Conservation (phyloP, 129 eudicot species). For the Lactuca sativa region DNA sequence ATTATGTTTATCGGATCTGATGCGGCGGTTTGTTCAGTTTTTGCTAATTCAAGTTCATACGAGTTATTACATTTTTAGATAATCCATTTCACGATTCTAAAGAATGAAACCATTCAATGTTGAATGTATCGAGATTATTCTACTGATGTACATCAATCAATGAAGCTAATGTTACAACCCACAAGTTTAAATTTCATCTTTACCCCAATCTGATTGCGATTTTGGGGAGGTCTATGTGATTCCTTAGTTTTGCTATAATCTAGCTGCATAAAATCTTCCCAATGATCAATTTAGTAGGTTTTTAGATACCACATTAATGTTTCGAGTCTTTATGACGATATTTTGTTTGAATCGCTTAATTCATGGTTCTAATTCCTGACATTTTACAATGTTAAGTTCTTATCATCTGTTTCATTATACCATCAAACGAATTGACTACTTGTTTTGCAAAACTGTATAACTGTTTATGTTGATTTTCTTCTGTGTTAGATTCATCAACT, state of each 20-base stretch:
- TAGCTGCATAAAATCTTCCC: background rate
- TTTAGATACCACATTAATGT: slow-evolving; percentile 2
- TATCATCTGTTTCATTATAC: slow-evolving; percentile 9
- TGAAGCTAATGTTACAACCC: slow-evolving; percentile 13
- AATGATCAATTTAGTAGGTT: background rate
- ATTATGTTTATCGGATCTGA: slow-evolving; percentile 16
- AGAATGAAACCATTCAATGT: slow-evolving; percentile 3
- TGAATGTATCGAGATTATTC: slow-evolving; percentile 10
- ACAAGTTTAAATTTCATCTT: slow-evolving; percentile 5
- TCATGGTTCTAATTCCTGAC: slow-evolving; percentile 6
- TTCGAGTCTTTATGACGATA: slow-evolving; percentile 10
- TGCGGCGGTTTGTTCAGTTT: slow-evolving; percentile 11
- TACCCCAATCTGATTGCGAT: slow-evolving; percentile 5
- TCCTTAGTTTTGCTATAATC: background rate
- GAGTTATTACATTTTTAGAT: background rate
- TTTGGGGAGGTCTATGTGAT: slow-evolving; percentile 6
- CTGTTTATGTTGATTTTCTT: background rate
- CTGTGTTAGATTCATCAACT: slow-evolving; percentile 13
- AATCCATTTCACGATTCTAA: slow-evolving; percentile 17
- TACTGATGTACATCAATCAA: slow-evolving; percentile 7
- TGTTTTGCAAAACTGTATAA: slow-evolving; percentile 13
- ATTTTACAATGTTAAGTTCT: slow-evolving; percentile 10
- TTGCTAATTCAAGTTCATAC: slow-evolving; percentile 8
- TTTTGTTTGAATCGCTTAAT: slow-evolving; percentile 2
- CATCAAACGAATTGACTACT: slow-evolving; percentile 3